phyloP scores from a whole-genome alignment of 305 asterid species.

The Striga hermonthica region DNA sequence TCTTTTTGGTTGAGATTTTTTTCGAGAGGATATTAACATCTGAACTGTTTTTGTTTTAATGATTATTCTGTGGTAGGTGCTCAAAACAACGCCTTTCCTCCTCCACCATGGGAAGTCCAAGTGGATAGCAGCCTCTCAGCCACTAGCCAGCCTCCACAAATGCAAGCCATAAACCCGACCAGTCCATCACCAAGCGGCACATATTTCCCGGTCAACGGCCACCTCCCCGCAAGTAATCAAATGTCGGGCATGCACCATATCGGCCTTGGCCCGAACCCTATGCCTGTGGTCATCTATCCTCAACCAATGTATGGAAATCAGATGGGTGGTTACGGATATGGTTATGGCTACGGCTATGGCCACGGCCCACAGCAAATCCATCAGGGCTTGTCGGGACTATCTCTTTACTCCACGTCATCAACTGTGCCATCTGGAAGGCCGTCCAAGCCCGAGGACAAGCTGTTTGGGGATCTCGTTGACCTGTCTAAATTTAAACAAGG shows the following conservation, averaged over 20 bases:
- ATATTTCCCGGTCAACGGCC: slow-evolving; percentile 40
- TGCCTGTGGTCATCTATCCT: slow-evolving; percentile 65
- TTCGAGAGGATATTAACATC: too few species aligned
- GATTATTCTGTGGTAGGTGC: slow-evolving; percentile 42
- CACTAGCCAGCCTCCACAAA: slow-evolving; percentile 43
- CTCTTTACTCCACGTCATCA: slow-evolving; percentile 45
- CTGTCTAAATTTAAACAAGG: slow-evolving; percentile 69
- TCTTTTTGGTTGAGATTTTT: too few species aligned
- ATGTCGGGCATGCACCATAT: too few species aligned
- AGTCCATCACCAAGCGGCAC: slow-evolving; percentile 46
- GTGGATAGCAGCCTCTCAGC: slow-evolving; percentile 40
- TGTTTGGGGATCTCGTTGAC: slow-evolving; percentile 95
- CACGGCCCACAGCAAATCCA: slow-evolving; percentile 48
- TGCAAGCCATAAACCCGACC: slow-evolving; percentile 37
- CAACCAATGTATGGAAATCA: slow-evolving; percentile 64
- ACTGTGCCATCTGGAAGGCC: slow-evolving; percentile 39
- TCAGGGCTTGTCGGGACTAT: slow-evolving; percentile 68
- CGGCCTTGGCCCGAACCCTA: slow-evolving; percentile 43
- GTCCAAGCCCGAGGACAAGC: slow-evolving; percentile 82
- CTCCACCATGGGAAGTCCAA: slow-evolving; percentile 98
- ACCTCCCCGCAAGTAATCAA: slow-evolving; percentile 45
- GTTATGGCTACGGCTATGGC: slow-evolving; percentile 45
- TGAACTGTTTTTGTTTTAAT: too few species aligned
- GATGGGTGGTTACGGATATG: slow-evolving; percentile 47
- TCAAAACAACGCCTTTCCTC: slow-evolving; percentile 62